A percentile compares a stretch with the other conserved stretches of the same genome.
Evolutionary conservation across 2,329 filamentous ascomycete genomes (phyloP).

Genomic region (Phialocephala subalpina): DNA sequence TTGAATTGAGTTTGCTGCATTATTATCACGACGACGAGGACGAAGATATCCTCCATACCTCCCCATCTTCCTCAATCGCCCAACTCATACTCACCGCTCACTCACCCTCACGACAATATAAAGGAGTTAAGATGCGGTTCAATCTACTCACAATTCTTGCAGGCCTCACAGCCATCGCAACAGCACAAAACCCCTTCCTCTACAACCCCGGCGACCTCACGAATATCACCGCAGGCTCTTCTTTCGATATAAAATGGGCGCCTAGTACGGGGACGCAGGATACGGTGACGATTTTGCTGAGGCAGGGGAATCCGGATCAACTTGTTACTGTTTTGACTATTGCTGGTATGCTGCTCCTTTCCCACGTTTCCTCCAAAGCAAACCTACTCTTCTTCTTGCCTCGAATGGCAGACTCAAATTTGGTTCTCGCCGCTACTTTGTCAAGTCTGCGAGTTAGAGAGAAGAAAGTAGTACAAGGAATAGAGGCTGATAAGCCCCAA

Average conservation of each 20-base stretch:
- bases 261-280: constrained; percentile 31
- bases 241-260: constrained; percentile 41
- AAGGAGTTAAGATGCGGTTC: neutral
- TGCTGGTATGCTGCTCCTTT: constrained; percentile 31
- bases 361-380: too few species aligned
- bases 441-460: too few species aligned
- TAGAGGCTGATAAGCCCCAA: constrained; percentile 14
- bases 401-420: too few species aligned
- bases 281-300: constrained; percentile 33
- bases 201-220: constrained; percentile 28
- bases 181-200: constrained; percentile 37
- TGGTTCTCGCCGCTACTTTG: neutral
- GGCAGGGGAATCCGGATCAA: constrained; percentile 29
- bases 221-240: constrained; percentile 31
- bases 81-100: constrained; percentile 36
- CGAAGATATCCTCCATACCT: too few species aligned
- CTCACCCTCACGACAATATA: too few species aligned
- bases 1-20: neutral
- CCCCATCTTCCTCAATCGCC: neutral
- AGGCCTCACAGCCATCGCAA: constrained; percentile 23
- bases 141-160: too few species aligned
- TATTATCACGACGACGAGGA: too few species aligned
- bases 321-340: constrained; percentile 34
- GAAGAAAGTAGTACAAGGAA: too few species aligned
- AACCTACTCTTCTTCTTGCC: neutral